A percentile compares a stretch with the other conserved stretches of the same genome.
Conservation (phyloP, 2,329 filamentous ascomycete genomes). For the Cladosporium sp. region DNA sequence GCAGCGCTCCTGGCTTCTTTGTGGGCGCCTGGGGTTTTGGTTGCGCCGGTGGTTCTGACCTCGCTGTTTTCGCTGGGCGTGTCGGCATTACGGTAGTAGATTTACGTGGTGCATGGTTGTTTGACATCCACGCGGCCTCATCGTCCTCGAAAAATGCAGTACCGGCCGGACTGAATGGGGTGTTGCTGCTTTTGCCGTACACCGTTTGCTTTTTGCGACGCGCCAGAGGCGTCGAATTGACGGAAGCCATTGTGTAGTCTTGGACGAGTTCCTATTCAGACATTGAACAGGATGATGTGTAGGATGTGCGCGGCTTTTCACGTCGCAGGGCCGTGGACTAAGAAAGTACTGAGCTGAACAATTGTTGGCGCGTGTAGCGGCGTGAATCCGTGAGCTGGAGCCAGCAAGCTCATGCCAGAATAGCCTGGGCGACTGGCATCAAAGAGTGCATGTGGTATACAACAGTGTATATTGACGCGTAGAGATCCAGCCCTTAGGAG, state of each 20-base stretch:
- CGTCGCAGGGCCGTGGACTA: not conserved
- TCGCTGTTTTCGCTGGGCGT: constrained; percentile 1
- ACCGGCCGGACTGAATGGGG: constrained; percentile 16
- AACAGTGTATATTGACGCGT: too few species aligned
- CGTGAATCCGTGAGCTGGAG: too few species aligned
- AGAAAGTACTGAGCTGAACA: not conserved
- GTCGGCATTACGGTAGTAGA: not conserved
- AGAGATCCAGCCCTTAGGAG: too few species aligned
- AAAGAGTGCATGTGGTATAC: too few species aligned
- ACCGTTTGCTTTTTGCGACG: constrained; percentile 22
- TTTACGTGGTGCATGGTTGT: not conserved
- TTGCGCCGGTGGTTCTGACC: constrained; percentile 13
- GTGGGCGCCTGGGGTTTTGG: constrained; percentile 9
- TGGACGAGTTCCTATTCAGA: not conserved
- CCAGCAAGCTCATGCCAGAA: too few species aligned
- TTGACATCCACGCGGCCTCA: constrained; percentile 8
- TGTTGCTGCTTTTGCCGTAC: constrained; percentile 22
- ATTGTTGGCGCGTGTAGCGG: not conserved
- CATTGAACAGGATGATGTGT: not conserved
- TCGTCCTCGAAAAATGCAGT: constrained; percentile 20
- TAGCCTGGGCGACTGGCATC: too few species aligned
- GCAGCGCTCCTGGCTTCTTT: constrained; percentile 13
- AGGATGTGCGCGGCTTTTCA: too few species aligned
- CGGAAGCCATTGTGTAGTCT: constrained; percentile 1
- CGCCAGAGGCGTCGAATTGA: constrained; percentile 8